Evolutionary conservation across 177 flowering plant species (phyloP).

Genomic region (Vitis hybrid): DNA sequence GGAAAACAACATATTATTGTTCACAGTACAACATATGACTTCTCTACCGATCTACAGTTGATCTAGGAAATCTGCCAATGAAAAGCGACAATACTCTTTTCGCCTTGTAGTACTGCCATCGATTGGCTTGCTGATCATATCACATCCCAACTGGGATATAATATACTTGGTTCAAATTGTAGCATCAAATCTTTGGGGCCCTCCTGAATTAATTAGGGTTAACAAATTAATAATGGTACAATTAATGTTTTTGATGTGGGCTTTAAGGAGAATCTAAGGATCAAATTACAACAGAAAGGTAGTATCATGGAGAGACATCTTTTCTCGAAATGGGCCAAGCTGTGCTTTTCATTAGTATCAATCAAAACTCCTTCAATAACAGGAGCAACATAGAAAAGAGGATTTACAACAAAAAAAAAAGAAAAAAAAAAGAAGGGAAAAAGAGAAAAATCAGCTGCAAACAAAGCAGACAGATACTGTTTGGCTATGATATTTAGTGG

Average conservation of each 20-base stretch:
- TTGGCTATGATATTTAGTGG: background rate
- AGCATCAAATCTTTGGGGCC: slow-evolving; percentile 5
- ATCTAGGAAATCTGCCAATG: no score
- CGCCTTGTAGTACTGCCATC: background rate
- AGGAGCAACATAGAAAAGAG: no score
- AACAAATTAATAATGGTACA: background rate
- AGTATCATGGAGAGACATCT: slow-evolving; percentile 1
- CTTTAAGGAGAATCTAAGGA: background rate
- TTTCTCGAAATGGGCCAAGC: slow-evolving; percentile 9
- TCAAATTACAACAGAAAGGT: background rate
- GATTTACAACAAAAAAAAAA: background rate
- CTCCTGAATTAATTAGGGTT: background rate
- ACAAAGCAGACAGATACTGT: background rate
- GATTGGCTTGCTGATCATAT: background rate
- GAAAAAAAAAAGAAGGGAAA: background rate
- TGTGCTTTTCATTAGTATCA: slow-evolving; percentile 7
- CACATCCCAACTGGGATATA: background rate
- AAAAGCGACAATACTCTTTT: background rate
- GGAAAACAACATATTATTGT: no score
- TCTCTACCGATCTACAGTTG: no score
- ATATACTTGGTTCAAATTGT: background rate
- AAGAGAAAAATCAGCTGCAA: background rate
- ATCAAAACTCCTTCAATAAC: slow-evolving; percentile 11
- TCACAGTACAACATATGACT: no score
- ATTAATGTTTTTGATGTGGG: background rate